Evolutionary conservation across 2,329 filamentous ascomycete species (phyloP).

Genomic region (Epichloe amarillans): DNA sequence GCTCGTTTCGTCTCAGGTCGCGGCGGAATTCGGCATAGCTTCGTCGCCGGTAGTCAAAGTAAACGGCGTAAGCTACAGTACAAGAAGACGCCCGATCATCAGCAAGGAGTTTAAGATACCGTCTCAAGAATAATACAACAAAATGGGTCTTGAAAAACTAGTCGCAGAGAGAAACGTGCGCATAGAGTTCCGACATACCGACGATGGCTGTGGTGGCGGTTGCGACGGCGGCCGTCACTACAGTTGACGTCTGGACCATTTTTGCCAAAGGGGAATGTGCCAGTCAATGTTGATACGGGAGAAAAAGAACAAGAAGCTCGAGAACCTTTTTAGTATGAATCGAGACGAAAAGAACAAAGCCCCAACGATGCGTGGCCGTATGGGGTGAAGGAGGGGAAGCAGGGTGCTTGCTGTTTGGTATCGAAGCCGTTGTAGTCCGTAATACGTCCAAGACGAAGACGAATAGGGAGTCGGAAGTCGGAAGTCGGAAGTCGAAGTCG

Average conservation of each 20-base stretch:
- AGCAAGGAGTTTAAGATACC: not conserved
- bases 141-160: not conserved
- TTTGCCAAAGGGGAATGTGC: constrained; percentile 1
- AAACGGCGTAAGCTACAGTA: constrained; percentile 45
- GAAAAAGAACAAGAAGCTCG: not conserved
- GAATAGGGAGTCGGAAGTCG: not conserved
- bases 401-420: not conserved
- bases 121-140: constrained; percentile 8
- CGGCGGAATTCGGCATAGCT: constrained; percentile 52
- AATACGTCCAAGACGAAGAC: not conserved
- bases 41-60: constrained; percentile 56
- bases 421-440: not conserved
- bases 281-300: constrained; percentile 1
- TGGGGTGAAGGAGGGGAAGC: not conserved
- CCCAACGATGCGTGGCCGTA: not conserved
- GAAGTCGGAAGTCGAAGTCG: not conserved
- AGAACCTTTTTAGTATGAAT: not conserved
- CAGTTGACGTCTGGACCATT: constrained; percentile 37
- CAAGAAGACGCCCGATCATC: not conserved
- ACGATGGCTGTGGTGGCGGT: constrained; percentile 45
- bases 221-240: constrained; percentile 49
- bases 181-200: constrained; percentile 29
- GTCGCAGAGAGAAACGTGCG: not conserved
- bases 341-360: not conserved
- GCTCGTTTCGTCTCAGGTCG: constrained; percentile 60